Evolutionary conservation across 257 asterid species (phyloP).

Genomic region (Fraxinus pennsylvanica): DNA sequence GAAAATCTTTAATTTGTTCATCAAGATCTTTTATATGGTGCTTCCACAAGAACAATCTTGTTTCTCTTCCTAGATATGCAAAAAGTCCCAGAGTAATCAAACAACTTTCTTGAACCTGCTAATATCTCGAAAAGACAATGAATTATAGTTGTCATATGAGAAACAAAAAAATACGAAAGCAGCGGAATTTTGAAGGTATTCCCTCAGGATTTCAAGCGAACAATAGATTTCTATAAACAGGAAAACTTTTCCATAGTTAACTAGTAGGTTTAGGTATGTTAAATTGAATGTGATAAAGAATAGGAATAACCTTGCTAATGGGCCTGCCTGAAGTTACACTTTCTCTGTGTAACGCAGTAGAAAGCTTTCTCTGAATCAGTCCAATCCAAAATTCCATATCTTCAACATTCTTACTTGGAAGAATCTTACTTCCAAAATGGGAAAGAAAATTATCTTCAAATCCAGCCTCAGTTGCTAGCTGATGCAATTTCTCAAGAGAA

Average conservation of each 20-base stretch:
- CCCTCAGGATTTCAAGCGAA: neutral
- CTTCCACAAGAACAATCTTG: slow-evolving; percentile 63
- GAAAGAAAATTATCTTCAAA: slow-evolving; percentile 66
- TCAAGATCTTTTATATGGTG: slow-evolving; percentile 62
- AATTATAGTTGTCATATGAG: neutral
- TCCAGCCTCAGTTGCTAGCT: slow-evolving; percentile 76
- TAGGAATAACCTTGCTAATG: slow-evolving; percentile 45
- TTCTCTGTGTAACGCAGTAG: slow-evolving; percentile 65
- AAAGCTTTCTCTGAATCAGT: slow-evolving; percentile 63
- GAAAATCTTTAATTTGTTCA: slow-evolving; percentile 57
- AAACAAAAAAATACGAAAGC: neutral
- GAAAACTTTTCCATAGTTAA: neutral
- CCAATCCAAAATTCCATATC: slow-evolving; percentile 79
- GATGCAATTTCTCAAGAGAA: slow-evolving; percentile 60
- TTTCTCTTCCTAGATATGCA: slow-evolving; percentile 77
- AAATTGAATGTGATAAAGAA: slow-evolving; percentile 10
- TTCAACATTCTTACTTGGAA: slow-evolving; percentile 56
- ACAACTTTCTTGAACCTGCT: slow-evolving; percentile 56
- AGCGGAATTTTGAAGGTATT: neutral
- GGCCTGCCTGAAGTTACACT: slow-evolving; percentile 49
- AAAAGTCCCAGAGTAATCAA: slow-evolving; percentile 72
- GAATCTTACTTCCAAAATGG: slow-evolving; percentile 67
- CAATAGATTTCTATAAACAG: neutral
- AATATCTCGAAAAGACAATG: slow-evolving; percentile 16
- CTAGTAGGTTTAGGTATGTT: neutral